Evolutionary conservation across 139 green algal genomes (phyloP), one percentile per base, ranked within the genome.

Genomic region (Deuterostichococcus epilithicus): DNA sequence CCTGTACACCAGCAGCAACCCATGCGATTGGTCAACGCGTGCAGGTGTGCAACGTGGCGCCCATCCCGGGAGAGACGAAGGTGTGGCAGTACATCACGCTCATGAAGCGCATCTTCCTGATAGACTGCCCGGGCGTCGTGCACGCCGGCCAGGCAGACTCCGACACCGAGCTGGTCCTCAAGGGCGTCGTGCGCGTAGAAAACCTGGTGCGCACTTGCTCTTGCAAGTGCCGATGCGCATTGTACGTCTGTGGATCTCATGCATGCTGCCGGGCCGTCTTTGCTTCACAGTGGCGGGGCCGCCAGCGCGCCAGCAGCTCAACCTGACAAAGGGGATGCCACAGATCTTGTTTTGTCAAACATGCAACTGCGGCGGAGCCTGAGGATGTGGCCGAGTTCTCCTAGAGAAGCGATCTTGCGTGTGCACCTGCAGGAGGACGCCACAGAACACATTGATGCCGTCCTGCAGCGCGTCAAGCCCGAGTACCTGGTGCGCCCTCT

Each of bases 81-180:
- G 91, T 99, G 74, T 99, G 96, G 96, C 96, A 99, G 87, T 99
- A 98, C 91, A 95, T 99, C 84, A 99, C 95, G 32, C 90, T 99
- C 23, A 99, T 97, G 87, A 98, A 98, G 91, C 90, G 91, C 75
- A 97, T 99, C 85, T 97, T 97, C 88, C 91, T 98, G 65, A 99
- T 99, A 73, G 96, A 99, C 88, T 98, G 94, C 86, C 96, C 96
- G 0, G 96, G 96, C 30, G 93, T 99, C 36, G 96, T 99, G 52
- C 97, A 98, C 87, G 90, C 96, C 81, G 85, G 87, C 73, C 92
- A 84, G 6, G 85, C 82, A 2, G 93, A 98, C 85, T 89, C 79
- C 8, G 90, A 98, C 37, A 93, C 88, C 4, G 90, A 97, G 76
- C 82, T 88, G 38, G 93, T 99, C 74, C 91, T 99, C 60, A 98